Conservation (phyloP, 2,329 filamentous ascomycete genomes). For the Magnaporthiopsis rhizophila region DNA sequence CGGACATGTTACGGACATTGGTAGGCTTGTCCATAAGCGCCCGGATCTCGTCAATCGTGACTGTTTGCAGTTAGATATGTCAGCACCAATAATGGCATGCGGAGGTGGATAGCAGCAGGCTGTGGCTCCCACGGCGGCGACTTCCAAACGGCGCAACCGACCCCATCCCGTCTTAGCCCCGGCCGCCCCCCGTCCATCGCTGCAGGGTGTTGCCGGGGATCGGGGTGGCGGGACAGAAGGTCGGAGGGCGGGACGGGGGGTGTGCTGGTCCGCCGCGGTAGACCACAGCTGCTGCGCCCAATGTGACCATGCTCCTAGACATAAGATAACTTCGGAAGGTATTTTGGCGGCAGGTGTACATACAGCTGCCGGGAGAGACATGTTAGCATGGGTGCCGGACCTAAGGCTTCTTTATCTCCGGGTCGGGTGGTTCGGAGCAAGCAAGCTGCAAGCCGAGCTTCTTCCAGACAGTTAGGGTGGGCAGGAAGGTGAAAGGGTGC, state of each 20-base stretch:
- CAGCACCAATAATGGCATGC: neutral
- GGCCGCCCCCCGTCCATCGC: neutral
- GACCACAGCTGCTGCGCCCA: neutral
- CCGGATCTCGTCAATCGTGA: constrained; percentile 94
- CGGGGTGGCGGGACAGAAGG: too few species aligned
- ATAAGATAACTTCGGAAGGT: neutral
- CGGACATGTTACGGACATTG: constrained; percentile 93
- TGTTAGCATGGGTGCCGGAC: neutral
- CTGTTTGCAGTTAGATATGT: neutral
- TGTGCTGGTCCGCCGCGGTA: too few species aligned
- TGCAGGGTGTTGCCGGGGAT: neutral
- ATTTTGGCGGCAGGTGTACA: neutral
- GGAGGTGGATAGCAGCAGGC: neutral
- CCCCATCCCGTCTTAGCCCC: neutral
- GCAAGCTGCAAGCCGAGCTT: neutral
- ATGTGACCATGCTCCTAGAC: neutral
- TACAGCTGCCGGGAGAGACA: constrained; percentile 2
- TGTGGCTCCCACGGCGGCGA: neutral
- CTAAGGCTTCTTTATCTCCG: constrained; percentile 5
- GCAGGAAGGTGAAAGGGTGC: neutral
- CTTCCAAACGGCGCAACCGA: neutral
- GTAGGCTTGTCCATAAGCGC: constrained; percentile 57
- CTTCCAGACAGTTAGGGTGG: neutral
- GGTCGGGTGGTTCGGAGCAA: constrained; percentile 9
- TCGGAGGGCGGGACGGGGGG: neutral